Percentiles rank a stretch among this genome's conserved stretches.
Conservation (phyloP, 345 rosid genomes). For the Eucalyptus dawsonii region DNA sequence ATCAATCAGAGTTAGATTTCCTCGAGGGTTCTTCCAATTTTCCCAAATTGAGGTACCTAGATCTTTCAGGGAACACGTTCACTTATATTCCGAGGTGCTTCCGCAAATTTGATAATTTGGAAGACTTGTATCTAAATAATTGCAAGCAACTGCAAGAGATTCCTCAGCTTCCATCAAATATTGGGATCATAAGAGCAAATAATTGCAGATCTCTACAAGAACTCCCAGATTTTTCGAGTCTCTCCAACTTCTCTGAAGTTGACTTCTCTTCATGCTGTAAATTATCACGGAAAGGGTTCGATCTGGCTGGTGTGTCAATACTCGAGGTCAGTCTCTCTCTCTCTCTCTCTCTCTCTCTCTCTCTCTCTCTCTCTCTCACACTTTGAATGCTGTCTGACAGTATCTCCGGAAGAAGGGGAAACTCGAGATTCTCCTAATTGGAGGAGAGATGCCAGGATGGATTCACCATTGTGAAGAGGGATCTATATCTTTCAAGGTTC, state of each 20-base stretch:
- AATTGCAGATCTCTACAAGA: background rate
- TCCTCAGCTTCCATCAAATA: background rate
- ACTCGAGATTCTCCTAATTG: accelerated
- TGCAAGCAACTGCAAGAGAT: background rate
- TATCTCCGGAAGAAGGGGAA: accelerated
- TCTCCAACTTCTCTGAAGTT: accelerated
- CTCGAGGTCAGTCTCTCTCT: background rate
- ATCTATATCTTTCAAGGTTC: background rate
- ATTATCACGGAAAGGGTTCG: no score
- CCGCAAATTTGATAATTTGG: accelerated
- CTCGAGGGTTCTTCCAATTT: background rate
- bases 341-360: accelerated
- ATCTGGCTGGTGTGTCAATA: background rate
- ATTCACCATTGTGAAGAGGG: background rate
- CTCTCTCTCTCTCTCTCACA: background rate
- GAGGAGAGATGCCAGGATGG: background rate
- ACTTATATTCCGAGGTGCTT: no score
- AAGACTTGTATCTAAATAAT: accelerated
- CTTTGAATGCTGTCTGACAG: background rate
- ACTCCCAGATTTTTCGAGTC: background rate
- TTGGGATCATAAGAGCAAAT: accelerated
- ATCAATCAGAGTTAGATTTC: background rate
- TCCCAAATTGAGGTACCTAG: accelerated
- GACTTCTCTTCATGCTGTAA: background rate
- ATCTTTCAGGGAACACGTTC: no score